Evolutionary conservation across 2,329 filamentous ascomycete species (phyloP).

Genomic region (Claviceps pusilla): DNA sequence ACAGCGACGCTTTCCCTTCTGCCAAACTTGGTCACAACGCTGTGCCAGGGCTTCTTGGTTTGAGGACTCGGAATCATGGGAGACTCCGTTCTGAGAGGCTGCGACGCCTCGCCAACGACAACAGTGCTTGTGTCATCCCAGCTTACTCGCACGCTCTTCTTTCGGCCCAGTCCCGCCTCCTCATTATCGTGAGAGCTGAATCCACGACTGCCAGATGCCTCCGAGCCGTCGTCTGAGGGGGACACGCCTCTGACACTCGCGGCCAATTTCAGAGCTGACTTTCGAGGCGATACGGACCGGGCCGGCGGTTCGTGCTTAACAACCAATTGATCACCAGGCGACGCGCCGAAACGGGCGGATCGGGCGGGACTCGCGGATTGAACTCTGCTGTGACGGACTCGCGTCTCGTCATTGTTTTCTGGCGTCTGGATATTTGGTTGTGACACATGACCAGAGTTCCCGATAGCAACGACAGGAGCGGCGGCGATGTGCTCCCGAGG

Average conservation of each 20-base stretch:
- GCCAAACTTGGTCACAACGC: slow-evolving; percentile 29
- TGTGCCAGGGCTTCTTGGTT: slow-evolving; percentile 36
- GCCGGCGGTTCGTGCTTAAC: slow-evolving; percentile 54
- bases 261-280: slow-evolving; percentile 56
- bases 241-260: slow-evolving; percentile 39
- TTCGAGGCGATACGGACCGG: slow-evolving; percentile 59
- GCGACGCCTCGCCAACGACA: slow-evolving; percentile 34
- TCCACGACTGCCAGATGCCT: slow-evolving; percentile 20
- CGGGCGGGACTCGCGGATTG: slow-evolving; percentile 49
- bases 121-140: slow-evolving; percentile 55
- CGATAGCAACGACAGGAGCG: slow-evolving; percentile 20
- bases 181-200: slow-evolving; percentile 16
- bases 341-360: slow-evolving; percentile 50
- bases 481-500: slow-evolving; percentile 4
- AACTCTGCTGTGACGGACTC: slow-evolving; percentile 19
- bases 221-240: slow-evolving; percentile 34
- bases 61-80: slow-evolving; percentile 22
- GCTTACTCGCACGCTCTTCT: slow-evolving; percentile 59
- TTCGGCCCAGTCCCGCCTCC: slow-evolving; percentile 29
- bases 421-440: not conserved
- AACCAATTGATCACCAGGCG: slow-evolving; percentile 33
- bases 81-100: slow-evolving; percentile 23
- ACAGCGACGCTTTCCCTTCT: slow-evolving; percentile 32
- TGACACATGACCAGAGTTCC: not conserved
- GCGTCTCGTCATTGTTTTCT: slow-evolving; percentile 6